phyloP scores from a whole-genome alignment of 257 asterid genomes.

The Gentiana dahurica region DNA sequence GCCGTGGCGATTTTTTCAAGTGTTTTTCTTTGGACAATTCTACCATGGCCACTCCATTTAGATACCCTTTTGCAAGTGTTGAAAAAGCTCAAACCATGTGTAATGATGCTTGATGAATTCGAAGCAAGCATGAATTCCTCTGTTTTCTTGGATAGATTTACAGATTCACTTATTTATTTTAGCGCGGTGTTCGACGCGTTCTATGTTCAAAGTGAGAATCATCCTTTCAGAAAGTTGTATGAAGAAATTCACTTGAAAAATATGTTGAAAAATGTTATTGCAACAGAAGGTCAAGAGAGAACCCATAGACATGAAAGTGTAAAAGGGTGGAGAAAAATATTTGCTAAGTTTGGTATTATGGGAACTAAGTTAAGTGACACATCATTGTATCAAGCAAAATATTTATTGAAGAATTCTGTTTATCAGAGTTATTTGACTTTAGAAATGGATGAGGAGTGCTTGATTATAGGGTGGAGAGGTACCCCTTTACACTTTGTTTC shows the following conservation, averaged over 20 bases:
- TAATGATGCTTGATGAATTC: slow-evolving; percentile 23
- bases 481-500: not conserved
- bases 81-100: slow-evolving; percentile 19
- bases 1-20: slow-evolving; percentile 21
- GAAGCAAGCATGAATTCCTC: slow-evolving; percentile 21
- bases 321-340: too few relatives aligned
- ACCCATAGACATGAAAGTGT: too few relatives aligned
- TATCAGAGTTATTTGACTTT: slow-evolving; percentile 11
- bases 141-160: slow-evolving; percentile 16
- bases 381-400: too few relatives aligned
- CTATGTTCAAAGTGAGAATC: slow-evolving; percentile 10
- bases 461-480: slow-evolving; percentile 2
- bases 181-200: slow-evolving; percentile 22
- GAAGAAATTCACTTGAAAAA: slow-evolving; percentile 17
- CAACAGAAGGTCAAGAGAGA: slow-evolving; percentile 32
- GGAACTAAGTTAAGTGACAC: too few relatives aligned
- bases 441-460: slow-evolving; percentile 26
- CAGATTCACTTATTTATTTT: slow-evolving; percentile 15
- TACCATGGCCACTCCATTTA: slow-evolving; percentile 15
- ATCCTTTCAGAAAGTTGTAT: slow-evolving; percentile 8
- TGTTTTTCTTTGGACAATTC: slow-evolving; percentile 13
- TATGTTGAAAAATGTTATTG: slow-evolving; percentile 21
- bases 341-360: too few relatives aligned
- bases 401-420: too few relatives aligned
- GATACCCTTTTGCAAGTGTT: slow-evolving; percentile 14